Percentiles rank a stretch among this genome's conserved stretches.
phyloP scores from a whole-genome alignment of 2,329 filamentous ascomycete genomes.

The Diaporthe ampelina region DNA sequence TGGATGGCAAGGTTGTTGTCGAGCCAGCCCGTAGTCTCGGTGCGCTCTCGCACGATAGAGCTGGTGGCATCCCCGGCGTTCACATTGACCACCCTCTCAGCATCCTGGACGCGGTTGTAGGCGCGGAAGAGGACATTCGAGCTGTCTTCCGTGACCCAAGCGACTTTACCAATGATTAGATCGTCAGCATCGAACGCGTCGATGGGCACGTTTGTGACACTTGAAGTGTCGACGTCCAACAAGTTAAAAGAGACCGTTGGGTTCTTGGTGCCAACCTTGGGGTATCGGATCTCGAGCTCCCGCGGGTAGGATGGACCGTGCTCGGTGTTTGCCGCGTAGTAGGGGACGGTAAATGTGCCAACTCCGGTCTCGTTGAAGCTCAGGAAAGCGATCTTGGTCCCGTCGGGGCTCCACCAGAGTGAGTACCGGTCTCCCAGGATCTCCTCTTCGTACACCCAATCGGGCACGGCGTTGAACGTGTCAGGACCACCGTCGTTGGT shows the following conservation, averaged over 20 bases:
- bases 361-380: constrained; percentile 77
- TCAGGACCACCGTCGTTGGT: constrained; percentile 72
- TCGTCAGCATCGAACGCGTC: constrained; percentile 72
- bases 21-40: constrained; percentile 73
- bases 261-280: constrained; percentile 78
- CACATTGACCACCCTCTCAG: constrained; percentile 73
- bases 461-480: constrained; percentile 74
- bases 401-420: constrained; percentile 71
- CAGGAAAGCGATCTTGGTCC: constrained; percentile 66
- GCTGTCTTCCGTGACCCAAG: constrained; percentile 75
- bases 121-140: constrained; percentile 73
- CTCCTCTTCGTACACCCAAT: constrained; percentile 75
- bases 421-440: constrained; percentile 65
- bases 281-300: constrained; percentile 75
- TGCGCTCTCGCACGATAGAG: constrained; percentile 66
- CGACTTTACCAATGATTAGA: constrained; percentile 76
- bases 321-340: constrained; percentile 72
- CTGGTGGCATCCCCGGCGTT: constrained; percentile 63
- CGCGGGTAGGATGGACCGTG: constrained; percentile 72
- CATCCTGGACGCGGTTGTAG: constrained; percentile 78
- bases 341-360: constrained; percentile 74
- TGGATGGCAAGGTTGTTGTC: constrained; percentile 70
- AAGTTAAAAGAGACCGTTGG: constrained; percentile 74
- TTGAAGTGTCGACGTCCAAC: constrained; percentile 58
- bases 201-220: constrained; percentile 61